A percentile compares a stretch with the other conserved stretches of the same genome.
phyloP scores from a whole-genome alignment of 2,329 filamentous ascomycete genomes.

The Colletotrichum ledebouriae region DNA sequence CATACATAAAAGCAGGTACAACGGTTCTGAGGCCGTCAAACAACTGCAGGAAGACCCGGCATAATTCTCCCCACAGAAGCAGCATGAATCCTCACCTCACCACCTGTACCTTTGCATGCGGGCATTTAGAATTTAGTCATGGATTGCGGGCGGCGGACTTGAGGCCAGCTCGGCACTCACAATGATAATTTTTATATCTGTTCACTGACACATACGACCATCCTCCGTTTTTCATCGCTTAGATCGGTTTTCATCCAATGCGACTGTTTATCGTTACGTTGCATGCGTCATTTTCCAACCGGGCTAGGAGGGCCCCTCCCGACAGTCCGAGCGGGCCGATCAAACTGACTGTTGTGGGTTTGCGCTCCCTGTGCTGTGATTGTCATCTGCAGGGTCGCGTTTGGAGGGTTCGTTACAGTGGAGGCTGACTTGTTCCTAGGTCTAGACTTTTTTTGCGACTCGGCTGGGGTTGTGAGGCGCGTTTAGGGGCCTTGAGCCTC shows the following conservation, averaged over 20 bases:
- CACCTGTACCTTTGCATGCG: neutral
- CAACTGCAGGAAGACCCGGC: slow-evolving; percentile 6
- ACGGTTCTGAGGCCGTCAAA: slow-evolving; percentile 3
- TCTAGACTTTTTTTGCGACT: neutral
- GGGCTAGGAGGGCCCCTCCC: slow-evolving; percentile 1
- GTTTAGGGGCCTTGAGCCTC: neutral
- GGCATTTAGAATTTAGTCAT: slow-evolving; percentile 8
- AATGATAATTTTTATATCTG: slow-evolving; percentile 29
- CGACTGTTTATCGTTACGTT: neutral
- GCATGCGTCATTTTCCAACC: slow-evolving; percentile 17
- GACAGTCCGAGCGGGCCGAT: slow-evolving; percentile 29
- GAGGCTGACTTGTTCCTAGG: neutral
- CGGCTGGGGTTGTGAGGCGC: neutral
- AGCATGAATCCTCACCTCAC: slow-evolving; percentile 7
- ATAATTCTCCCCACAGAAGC: slow-evolving; percentile 19
- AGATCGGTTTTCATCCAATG: slow-evolving; percentile 12
- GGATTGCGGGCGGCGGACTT: neutral
- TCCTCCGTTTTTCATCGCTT: neutral
- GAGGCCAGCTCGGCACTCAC: slow-evolving; percentile 19
- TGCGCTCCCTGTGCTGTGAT: slow-evolving; percentile 10
- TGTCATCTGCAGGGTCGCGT: slow-evolving; percentile 12
- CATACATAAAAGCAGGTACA: slow-evolving; percentile 16
- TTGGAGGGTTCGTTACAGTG: neutral
- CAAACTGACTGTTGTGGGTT: slow-evolving; percentile 16
- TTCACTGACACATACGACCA: neutral